Base-by-base conservation (phyloP, 2,329 filamentous ascomycete genomes). In the Mycogone perniciosa region DNA sequence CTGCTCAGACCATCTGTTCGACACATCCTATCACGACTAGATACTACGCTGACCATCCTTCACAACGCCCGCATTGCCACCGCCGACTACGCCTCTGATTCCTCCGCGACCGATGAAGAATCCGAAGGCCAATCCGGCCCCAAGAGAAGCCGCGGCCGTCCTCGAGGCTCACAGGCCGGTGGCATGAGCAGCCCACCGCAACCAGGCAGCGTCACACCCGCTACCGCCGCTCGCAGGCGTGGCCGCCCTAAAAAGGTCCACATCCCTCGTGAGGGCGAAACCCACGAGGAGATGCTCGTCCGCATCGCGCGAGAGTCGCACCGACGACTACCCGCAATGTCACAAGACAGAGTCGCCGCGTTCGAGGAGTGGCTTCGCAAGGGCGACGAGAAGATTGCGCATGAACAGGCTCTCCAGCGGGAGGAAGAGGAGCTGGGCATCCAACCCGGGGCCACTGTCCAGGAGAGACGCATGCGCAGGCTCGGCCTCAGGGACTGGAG, bases 401-500 rank as follows among this genome's bases (percentile, higher is more conserved):
- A 39, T 5, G 35, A 51, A 30, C 30, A 47, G 27, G 45, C 33
- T n/a, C 43, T 47, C 42, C 33, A 44, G 40, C 51, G 40, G 40
- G 52, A 51, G 4, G 52, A 59, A 35, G 54, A 44, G 31, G 56
- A 56, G 5, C 52, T 54, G 26, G 56, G 55, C 4, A 41, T 46
- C 8, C 56, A 26, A 44, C 38, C 34, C 30, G 60, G 58, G 30
- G 54, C 57, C 3, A 56, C 51, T 31, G 61, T 58, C 20, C 42
- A 44, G 9, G 60, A 62, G 10, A 57, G 54, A n/a, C 67, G 59
- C 48, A 59, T 67, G 4, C 56, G 59, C 2, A 60, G 64, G 41
- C 75, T 65, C 63, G 74, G 66, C 10, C 70, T 82, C 9, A 79
- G 87, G 26, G 87, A 95, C 69, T 97, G 92, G 92, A 86, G 83